Conservation (phyloP, 1,284 basidiomycete species). For the Apiotrichum domesticum region DNA sequence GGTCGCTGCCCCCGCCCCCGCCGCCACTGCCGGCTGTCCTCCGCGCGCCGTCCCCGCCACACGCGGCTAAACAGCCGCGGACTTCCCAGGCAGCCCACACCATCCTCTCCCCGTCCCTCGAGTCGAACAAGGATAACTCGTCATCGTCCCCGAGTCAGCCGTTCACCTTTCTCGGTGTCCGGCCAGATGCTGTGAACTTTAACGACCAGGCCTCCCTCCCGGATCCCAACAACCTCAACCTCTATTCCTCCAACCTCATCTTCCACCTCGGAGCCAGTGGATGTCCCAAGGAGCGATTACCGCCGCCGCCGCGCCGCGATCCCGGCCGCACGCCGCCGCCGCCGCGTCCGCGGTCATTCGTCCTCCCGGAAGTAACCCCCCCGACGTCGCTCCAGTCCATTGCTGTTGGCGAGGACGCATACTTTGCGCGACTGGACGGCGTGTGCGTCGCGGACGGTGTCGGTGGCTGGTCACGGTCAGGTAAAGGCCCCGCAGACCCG, state of each 20-base stretch:
- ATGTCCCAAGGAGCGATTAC: slow-evolving; percentile 31
- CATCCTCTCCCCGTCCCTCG: slow-evolving; percentile 16
- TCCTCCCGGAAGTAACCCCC: slow-evolving; percentile 28
- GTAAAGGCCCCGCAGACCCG: slow-evolving; percentile 39
- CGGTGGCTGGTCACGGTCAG: slow-evolving; percentile 42
- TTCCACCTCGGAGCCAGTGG: slow-evolving; percentile 40
- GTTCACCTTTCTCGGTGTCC: slow-evolving; percentile 10
- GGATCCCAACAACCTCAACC: slow-evolving; percentile 16
- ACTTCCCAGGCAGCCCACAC: slow-evolving; percentile 18
- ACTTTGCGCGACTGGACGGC: slow-evolving; percentile 40
- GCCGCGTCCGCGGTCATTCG: slow-evolving; percentile 34
- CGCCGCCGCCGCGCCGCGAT: slow-evolving; percentile 11
- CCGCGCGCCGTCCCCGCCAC: slow-evolving; percentile 16
- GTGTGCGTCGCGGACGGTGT: slow-evolving; percentile 49
- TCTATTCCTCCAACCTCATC: slow-evolving; percentile 33
- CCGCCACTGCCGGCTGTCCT: slow-evolving; percentile 20
- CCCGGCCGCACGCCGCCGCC: slow-evolving; percentile 18
- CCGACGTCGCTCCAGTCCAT: slow-evolving; percentile 23
- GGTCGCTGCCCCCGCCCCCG: slow-evolving; percentile 8
- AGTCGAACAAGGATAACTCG: slow-evolving; percentile 4
- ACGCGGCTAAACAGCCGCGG: slow-evolving; percentile 17
- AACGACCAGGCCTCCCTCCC: neutral
- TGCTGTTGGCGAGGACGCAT: slow-evolving; percentile 46
- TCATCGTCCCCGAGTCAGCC: slow-evolving; percentile 2
- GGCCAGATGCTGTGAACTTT: slow-evolving; percentile 6